Conservation (phyloP, 768 basidiomycete species). For the Tubosaeta brunneosetosa region DNA sequence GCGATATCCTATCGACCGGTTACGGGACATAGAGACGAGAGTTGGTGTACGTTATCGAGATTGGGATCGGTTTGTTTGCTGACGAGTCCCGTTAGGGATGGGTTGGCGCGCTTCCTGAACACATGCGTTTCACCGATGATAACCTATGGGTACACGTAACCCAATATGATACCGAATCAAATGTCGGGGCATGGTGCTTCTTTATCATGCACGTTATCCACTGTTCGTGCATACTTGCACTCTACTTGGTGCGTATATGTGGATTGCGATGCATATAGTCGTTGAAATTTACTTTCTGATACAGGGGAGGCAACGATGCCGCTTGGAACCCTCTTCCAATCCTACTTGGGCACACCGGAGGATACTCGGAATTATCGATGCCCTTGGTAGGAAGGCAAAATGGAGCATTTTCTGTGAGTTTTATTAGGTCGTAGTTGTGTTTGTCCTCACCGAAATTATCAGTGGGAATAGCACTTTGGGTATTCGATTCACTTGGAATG, state of each 20-base stretch:
- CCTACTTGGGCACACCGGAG: constrained; percentile 35
- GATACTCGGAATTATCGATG: constrained; percentile 36
- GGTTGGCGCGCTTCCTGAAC: constrained; percentile 61
- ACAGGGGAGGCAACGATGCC: constrained; percentile 33
- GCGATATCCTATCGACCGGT: constrained; percentile 29
- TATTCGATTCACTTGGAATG: constrained; percentile 35
- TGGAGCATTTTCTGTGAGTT: constrained; percentile 45
- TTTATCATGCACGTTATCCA: constrained; percentile 71
- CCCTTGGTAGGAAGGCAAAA: constrained; percentile 39
- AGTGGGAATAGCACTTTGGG: constrained; percentile 65
- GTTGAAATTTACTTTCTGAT: not conserved
- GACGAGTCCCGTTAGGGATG: constrained; percentile 45
- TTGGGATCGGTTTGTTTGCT: not conserved
- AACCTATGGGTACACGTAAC: constrained; percentile 63
- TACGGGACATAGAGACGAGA: constrained; percentile 43
- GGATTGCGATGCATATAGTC: not conserved
- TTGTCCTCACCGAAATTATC: constrained; percentile 16
- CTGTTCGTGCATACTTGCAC: constrained; percentile 59
- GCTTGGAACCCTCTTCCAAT: constrained; percentile 21
- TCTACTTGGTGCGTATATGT: constrained; percentile 52
- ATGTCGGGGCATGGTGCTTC: constrained; percentile 78
- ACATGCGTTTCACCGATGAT: constrained; percentile 66
- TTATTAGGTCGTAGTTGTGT: constrained; percentile 29
- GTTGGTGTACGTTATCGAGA: constrained; percentile 28
- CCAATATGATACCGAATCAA: constrained; percentile 78